Evolutionary conservation across 805 yeast genomes (phyloP).

Genomic region (Middelhovenomyces tepae): DNA sequence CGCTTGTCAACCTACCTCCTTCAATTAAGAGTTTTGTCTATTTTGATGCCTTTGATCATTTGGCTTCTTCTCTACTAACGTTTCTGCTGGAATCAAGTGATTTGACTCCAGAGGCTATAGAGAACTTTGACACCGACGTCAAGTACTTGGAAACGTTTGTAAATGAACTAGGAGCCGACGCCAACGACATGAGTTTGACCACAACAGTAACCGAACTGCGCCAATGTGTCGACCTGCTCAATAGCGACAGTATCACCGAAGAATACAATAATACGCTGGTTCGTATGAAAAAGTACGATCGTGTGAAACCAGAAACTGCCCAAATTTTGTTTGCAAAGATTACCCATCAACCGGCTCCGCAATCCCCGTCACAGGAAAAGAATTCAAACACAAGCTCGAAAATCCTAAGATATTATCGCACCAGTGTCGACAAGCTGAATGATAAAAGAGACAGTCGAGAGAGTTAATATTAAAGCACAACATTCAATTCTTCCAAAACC

Average conservation of each 20-base stretch:
- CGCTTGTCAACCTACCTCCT: conserved; percentile 72
- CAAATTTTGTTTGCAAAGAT: conserved; percentile 45
- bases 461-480: background rate
- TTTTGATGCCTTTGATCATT: conserved; percentile 77
- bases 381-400: too few relatives aligned
- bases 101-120: conserved; percentile 52
- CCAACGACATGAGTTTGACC: conserved; percentile 35
- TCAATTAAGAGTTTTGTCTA: conserved; percentile 72
- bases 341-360: too few relatives aligned
- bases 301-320: conserved; percentile 69
- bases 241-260: conserved; percentile 48
- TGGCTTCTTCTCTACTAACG: conserved; percentile 60
- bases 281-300: conserved; percentile 60
- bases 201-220: conserved; percentile 73
- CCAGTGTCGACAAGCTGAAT: conserved; percentile 14
- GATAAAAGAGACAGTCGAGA: conserved; percentile 7
- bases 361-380: too few relatives aligned
- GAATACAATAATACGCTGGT: conserved; percentile 49
- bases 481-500: too few relatives aligned
- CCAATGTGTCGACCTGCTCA: conserved; percentile 68
- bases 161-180: conserved; percentile 22
- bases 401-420: conserved; percentile 14
- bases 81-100: conserved; percentile 45
- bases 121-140: conserved; percentile 73
- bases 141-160: conserved; percentile 55